A percentile compares a stretch with the other conserved stretches of the same genome.
Evolutionary conservation across 2,329 filamentous ascomycete species (phyloP).

Genomic region (Grosmannia serpens): DNA sequence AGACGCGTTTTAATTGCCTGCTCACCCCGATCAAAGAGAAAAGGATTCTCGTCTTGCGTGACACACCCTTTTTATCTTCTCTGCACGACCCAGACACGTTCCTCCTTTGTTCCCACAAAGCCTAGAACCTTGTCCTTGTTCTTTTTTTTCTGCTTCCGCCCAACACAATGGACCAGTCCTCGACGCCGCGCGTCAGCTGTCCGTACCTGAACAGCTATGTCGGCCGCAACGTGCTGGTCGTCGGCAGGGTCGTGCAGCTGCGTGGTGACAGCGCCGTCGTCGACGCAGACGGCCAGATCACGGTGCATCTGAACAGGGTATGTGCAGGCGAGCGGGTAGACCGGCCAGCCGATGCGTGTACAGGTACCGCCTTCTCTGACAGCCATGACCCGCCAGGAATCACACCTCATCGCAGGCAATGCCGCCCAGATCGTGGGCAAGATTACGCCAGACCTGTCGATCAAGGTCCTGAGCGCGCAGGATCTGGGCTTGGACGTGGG

Average conservation of each 20-base stretch:
- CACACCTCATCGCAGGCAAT: slow-evolving; percentile 57
- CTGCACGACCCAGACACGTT: neutral
- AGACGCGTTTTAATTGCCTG: neutral
- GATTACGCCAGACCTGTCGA: slow-evolving; percentile 59
- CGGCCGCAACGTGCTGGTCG: slow-evolving; percentile 64
- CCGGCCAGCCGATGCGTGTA: neutral
- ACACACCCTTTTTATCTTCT: neutral
- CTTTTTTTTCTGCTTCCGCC: too few species aligned
- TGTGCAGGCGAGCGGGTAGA: slow-evolving; percentile 11
- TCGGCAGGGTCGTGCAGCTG: slow-evolving; percentile 75
- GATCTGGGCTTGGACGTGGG: slow-evolving; percentile 61
- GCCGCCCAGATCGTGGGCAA: slow-evolving; percentile 70
- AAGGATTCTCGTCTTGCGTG: too few species aligned
- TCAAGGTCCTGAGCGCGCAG: slow-evolving; percentile 57
- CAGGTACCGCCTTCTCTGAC: neutral
- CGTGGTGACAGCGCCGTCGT: slow-evolving; percentile 71
- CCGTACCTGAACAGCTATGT: slow-evolving; percentile 68
- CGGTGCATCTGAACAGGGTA: slow-evolving; percentile 62
- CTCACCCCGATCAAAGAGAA: neutral
- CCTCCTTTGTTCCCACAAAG: neutral
- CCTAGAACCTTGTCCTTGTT: too few species aligned
- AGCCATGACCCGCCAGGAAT: slow-evolving; percentile 39
- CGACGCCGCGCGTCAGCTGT: slow-evolving; percentile 72
- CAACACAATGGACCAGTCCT: slow-evolving; percentile 53
- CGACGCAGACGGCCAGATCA: slow-evolving; percentile 69